A percentile compares a stretch with the other conserved stretches of the same genome.
Evolutionary conservation across 352 stramenopile species (phyloP).

Genomic region (Pythium dissimile): DNA sequence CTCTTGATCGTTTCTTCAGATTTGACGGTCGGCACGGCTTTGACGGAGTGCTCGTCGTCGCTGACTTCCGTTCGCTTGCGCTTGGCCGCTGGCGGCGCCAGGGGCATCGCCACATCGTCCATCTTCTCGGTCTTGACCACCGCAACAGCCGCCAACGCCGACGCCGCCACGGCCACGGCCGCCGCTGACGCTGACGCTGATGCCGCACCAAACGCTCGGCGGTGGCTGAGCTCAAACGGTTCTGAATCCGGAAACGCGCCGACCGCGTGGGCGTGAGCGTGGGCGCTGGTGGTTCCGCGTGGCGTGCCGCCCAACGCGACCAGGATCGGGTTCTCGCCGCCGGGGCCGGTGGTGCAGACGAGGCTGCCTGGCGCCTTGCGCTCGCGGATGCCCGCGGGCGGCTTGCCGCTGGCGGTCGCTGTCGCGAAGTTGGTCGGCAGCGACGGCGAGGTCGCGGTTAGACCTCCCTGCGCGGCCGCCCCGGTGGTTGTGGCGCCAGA

Average conservation of each 20-base stretch:
- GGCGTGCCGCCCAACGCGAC: conserved; percentile 57
- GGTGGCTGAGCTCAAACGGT: conserved; percentile 34
- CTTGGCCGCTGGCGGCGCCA: conserved; percentile 1
- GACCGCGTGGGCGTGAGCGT: conserved; percentile 18
- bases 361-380: conserved; percentile 21
- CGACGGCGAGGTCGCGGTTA: conserved; percentile 11
- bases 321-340: conserved; percentile 58
- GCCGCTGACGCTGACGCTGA: conserved; percentile 13
- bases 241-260: conserved; percentile 35
- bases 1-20: conserved; percentile 17
- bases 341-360: conserved; percentile 8
- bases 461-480: not conserved
- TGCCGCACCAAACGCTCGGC: not conserved
- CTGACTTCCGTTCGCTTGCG: conserved; percentile 15
- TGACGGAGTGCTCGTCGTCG: not conserved
- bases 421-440: conserved; percentile 3
- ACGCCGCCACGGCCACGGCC: not conserved
- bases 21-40: conserved; percentile 7
- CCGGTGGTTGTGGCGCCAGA: conserved; percentile 7
- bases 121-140: conserved; percentile 3
- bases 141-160: not conserved
- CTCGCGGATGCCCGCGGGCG: conserved; percentile 9
- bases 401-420: not conserved
- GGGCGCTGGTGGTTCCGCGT: not conserved
- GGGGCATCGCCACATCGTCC: conserved; percentile 10